Conservation (phyloP, 2,329 filamentous ascomycete species). For the Ophiosphaerella korrae region DNA sequence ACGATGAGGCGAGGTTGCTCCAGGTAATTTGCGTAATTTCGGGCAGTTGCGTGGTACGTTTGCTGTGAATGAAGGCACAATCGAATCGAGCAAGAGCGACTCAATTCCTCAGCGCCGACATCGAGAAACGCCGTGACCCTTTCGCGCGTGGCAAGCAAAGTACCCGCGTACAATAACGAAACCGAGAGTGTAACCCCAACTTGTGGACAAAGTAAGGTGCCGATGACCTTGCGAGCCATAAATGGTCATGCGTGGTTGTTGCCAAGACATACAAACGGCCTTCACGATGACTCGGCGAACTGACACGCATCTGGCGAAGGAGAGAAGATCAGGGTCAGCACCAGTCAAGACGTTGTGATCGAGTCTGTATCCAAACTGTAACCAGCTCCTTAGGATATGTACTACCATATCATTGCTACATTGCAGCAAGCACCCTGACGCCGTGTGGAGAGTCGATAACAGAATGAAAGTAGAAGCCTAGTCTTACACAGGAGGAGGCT, state of each 20-base stretch:
- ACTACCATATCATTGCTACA: too few relatives aligned
- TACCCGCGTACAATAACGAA: not conserved
- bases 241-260: not conserved
- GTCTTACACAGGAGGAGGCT: too few relatives aligned
- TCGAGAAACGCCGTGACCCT: not conserved
- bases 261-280: conserved; percentile 1
- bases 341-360: too few relatives aligned
- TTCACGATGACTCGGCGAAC: not conserved
- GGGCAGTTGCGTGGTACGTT: not conserved
- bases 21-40: too few relatives aligned
- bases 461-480: too few relatives aligned
- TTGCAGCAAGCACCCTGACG: too few relatives aligned
- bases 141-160: not conserved
- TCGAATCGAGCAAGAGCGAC: conserved; percentile 8
- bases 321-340: too few relatives aligned
- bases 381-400: too few relatives aligned
- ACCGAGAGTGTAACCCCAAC: too few relatives aligned
- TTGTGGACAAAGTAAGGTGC: not conserved
- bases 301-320: too few relatives aligned
- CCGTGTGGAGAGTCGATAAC: too few relatives aligned
- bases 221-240: not conserved
- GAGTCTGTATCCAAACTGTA: too few relatives aligned
- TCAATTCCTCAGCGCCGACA: not conserved
- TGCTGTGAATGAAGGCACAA: not conserved
- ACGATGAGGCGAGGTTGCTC: conserved; percentile 1